phyloP scores from a whole-genome alignment of 176 grass and related monocot species.

The Miscanthus lutarioriparius region DNA sequence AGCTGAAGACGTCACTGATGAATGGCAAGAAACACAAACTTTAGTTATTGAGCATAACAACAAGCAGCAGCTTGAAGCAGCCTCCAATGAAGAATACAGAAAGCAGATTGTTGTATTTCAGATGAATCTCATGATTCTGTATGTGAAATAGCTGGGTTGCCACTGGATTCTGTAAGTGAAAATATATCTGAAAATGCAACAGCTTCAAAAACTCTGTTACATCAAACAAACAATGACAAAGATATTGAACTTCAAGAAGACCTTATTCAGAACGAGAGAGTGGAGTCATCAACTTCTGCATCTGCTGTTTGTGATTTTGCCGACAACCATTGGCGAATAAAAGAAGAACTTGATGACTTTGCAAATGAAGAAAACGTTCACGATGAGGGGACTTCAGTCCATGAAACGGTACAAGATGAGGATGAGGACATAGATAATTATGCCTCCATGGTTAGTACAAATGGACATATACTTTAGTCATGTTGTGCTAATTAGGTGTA shows the following conservation, averaged over 20 bases:
- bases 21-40: background rate
- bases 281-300: background rate
- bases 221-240: background rate
- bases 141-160: background rate
- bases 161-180: background rate
- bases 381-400: background rate
- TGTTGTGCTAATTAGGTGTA: background rate
- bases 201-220: background rate
- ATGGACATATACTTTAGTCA: background rate
- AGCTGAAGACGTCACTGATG: background rate
- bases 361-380: background rate
- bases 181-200: background rate
- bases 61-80: background rate
- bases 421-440: background rate
- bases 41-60: background rate
- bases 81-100: background rate
- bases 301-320: background rate
- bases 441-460: constrained; percentile 16
- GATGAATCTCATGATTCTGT: background rate
- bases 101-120: background rate
- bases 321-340: background rate
- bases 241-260: constrained; percentile 1
- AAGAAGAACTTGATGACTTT: background rate
- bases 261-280: background rate
- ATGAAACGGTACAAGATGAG: background rate